A percentile compares a stretch with the other conserved stretches of the same genome.
Conservation (phyloP, 78 protist species). For the Monocercomonoides exilis region DNA sequence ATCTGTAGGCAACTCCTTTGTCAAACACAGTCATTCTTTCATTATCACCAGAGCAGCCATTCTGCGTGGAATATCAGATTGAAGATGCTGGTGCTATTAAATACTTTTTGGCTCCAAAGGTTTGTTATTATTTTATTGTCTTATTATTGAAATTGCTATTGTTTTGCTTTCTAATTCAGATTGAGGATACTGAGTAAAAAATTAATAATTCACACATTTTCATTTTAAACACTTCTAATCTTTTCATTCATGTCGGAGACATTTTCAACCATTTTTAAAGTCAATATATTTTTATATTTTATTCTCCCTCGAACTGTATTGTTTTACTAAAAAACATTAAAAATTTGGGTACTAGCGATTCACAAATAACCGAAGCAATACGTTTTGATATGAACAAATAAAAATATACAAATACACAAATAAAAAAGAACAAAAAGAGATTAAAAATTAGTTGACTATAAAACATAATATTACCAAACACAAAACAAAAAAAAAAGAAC, state of each 20-base stretch:
- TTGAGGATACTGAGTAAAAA: not conserved
- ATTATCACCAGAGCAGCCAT: slow-evolving; percentile 40
- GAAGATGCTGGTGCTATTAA: slow-evolving; percentile 74
- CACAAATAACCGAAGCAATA: too few species aligned
- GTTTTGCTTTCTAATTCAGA: not conserved
- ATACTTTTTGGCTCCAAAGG: slow-evolving; percentile 92
- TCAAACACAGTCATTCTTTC: slow-evolving; percentile 47
- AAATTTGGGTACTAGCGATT: too few species aligned
- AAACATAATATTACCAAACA: too few species aligned
- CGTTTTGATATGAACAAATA: too few species aligned
- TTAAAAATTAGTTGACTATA: too few species aligned
- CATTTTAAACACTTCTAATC: not conserved
- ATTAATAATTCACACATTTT: not conserved
- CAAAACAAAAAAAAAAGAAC: too few species aligned
- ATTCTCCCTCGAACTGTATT: too few species aligned
- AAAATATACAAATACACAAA: too few species aligned
- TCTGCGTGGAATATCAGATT: slow-evolving; percentile 73
- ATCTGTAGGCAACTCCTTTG: slow-evolving; percentile 71
- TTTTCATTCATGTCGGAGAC: not conserved
- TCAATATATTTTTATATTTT: too few species aligned
- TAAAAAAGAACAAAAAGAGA: too few species aligned
- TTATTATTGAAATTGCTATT: not conserved
- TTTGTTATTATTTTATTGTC: not conserved
- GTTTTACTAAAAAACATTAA: too few species aligned
- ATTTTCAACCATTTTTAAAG: too few species aligned